Percentiles rank a stretch among this genome's conserved stretches.
phyloP scores from a whole-genome alignment of 2,329 filamentous ascomycete species.

The Sporothrix protearum region DNA sequence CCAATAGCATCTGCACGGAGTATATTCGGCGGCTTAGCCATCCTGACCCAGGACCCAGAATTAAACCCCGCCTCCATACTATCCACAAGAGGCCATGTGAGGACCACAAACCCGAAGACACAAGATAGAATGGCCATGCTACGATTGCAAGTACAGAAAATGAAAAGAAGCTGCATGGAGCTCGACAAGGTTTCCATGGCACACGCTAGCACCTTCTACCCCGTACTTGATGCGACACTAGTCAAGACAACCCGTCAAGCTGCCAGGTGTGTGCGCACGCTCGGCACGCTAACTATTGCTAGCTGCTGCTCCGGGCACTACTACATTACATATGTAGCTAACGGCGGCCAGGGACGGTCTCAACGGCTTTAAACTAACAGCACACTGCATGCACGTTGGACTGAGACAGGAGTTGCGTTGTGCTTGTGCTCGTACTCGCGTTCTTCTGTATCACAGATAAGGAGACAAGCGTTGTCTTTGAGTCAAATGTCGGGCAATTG shows the following conservation, averaged over 20 bases:
- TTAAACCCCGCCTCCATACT: background rate
- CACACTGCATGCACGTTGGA: background rate
- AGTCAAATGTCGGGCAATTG: background rate
- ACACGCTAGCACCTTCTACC: slow-evolving; percentile 5
- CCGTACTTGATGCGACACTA: slow-evolving; percentile 3
- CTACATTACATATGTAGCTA: too few relatives aligned
- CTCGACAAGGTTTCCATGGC: slow-evolving; percentile 13
- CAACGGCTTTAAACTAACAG: background rate
- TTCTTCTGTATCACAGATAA: background rate
- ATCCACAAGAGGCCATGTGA: background rate
- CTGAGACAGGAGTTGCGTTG: slow-evolving; percentile 10
- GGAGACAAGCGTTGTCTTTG: background rate
- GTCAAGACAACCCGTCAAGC: background rate
- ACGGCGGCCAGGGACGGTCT: background rate
- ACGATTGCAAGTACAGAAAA: background rate
- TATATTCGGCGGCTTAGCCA: slow-evolving; percentile 2
- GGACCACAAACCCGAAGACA: background rate
- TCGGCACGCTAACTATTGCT: background rate
- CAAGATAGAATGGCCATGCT: background rate
- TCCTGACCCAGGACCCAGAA: background rate
- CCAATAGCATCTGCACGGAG: background rate
- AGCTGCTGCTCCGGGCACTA: background rate
- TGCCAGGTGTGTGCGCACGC: background rate
- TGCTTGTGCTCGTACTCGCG: background rate
- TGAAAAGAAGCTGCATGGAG: slow-evolving; percentile 17